phyloP scores from a whole-genome alignment of 2,329 filamentous ascomycete species.

The Thelonectria blattea region DNA sequence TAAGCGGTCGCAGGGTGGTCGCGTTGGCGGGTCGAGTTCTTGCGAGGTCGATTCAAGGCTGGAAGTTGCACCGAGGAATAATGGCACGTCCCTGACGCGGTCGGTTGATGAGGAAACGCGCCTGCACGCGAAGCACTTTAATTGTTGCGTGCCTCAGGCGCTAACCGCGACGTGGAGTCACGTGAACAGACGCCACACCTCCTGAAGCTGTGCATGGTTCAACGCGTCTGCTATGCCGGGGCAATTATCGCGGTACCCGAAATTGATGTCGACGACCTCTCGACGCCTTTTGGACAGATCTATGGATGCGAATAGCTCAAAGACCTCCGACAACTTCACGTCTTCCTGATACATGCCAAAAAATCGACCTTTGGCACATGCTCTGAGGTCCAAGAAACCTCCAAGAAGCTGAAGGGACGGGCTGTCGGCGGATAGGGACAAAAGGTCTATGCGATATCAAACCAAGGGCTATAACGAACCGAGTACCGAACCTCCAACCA shows the following conservation, averaged over 20 bases:
- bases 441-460: conserved; percentile 28
- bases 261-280: conserved; percentile 31
- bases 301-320: conserved; percentile 33
- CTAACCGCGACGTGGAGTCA: conserved; percentile 25
- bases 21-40: conserved; percentile 20
- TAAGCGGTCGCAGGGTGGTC: conserved; percentile 20
- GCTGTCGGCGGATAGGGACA: conserved; percentile 24
- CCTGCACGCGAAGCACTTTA: conserved; percentile 48
- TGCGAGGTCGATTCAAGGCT: conserved; percentile 34
- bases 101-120: conserved; percentile 44
- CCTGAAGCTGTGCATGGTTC: conserved; percentile 38
- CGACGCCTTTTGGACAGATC: conserved; percentile 21
- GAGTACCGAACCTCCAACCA: conserved; percentile 11
- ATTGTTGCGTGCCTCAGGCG: conserved; percentile 45
- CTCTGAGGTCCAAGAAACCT: conserved; percentile 28
- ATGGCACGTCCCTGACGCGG: conserved; percentile 48
- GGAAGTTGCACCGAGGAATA: conserved; percentile 38
- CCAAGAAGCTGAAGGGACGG: conserved; percentile 31
- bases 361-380: conserved; percentile 18
- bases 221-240: conserved; percentile 32
- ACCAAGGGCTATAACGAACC: conserved; percentile 17
- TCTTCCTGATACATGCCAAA: conserved; percentile 17
- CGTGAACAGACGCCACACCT: conserved; percentile 41
- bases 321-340: conserved; percentile 8
- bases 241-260: conserved; percentile 27